A percentile compares a stretch with the other conserved stretches of the same genome.
Evolutionary conservation across 1,139 yeast species (phyloP).

Genomic region (Nakaseomyces bracarensis): DNA sequence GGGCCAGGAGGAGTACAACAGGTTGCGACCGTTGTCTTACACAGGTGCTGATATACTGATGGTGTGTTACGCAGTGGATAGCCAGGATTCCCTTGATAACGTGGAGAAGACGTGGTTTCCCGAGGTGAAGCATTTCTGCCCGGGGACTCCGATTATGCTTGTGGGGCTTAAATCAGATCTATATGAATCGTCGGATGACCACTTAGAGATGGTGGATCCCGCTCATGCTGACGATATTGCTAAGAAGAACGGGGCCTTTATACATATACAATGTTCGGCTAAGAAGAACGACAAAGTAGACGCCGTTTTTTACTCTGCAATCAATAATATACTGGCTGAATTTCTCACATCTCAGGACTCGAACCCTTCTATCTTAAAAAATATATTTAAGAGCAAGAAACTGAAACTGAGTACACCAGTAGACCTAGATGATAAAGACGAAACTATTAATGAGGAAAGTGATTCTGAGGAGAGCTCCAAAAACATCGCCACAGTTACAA

Average conservation of each 20-base stretch:
- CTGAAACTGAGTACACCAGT: background rate
- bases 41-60: slow-evolving; percentile 72
- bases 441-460: background rate
- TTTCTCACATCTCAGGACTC: slow-evolving; percentile 10
- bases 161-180: slow-evolving; percentile 78
- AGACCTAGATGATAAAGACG: background rate
- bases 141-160: slow-evolving; percentile 63
- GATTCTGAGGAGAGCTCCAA: slow-evolving; percentile 1
- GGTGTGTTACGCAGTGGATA: slow-evolving; percentile 68
- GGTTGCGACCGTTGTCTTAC: slow-evolving; percentile 74
- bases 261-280: slow-evolving; percentile 77
- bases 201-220: slow-evolving; percentile 18
- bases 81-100: slow-evolving; percentile 56
- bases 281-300: slow-evolving; percentile 57
- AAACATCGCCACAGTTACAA: slow-evolving; percentile 1
- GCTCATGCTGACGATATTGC: slow-evolving; percentile 40
- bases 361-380: slow-evolving; percentile 11
- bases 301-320: slow-evolving; percentile 51
- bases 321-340: slow-evolving; percentile 17
- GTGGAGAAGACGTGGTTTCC: slow-evolving; percentile 81
- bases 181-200: too few relatives aligned
- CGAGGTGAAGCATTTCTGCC: slow-evolving; percentile 76
- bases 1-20: slow-evolving; percentile 86
- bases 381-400: slow-evolving; percentile 12
- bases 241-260: slow-evolving; percentile 58